Base-by-base conservation (phyloP, 2,329 filamentous ascomycete genomes). In the Pseudogymnoascus sp. region DNA sequence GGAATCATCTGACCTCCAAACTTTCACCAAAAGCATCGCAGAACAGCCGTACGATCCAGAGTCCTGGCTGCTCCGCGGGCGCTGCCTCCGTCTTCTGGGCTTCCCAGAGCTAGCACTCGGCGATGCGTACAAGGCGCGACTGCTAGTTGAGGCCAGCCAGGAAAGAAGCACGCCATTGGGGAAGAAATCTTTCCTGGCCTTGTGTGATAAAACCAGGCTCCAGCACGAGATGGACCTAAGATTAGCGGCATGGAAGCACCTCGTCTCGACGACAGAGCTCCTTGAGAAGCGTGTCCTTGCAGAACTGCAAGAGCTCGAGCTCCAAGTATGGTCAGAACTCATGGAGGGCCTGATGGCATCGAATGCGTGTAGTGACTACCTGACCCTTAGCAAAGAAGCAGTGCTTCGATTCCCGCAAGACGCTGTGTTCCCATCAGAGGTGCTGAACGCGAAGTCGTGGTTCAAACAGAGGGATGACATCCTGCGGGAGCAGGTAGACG, bases 41-140 rank as follows among this genome's bases (percentile, higher is more conserved):
- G 12, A 52, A 22, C 42, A 45, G 11, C 66, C 69, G n/a, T 71
- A 71, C 41, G 70, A 72, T 22, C 68, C 70, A 12, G 67, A 68
- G 64, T 58, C 62, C 41, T 71, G 70, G 70, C 63, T 68, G 36
- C 66, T 66, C 22, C 67, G 70, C 5, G 67, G 66, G 5, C 64
- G 68, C 16, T 67, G 64, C 49, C 66, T 72, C 8, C 67, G 69
- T 30, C 63, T 67, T 8, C 63, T 72, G 1, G 70, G 69, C 11
- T 73, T 67, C 60, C 72, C 72, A 1, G 72, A 73, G 60, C 66
- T 74, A 11, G 69, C 68, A 8, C 67, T 70, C 1, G 71, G 72
- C 2, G 72, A 73, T 41, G 66, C 67, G 0, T 73, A 72, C 45
- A 72, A 71, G 67, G 70, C 71, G 0, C 66, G 66, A 25, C 66